A percentile compares a stretch with the other conserved stretches of the same genome.
These are phyloP conservation scores for Rhizoclosmatium hyalinum DNA, from an alignment of 371 early-diverging fungal species.

Conservation along the genomic window DNA sequence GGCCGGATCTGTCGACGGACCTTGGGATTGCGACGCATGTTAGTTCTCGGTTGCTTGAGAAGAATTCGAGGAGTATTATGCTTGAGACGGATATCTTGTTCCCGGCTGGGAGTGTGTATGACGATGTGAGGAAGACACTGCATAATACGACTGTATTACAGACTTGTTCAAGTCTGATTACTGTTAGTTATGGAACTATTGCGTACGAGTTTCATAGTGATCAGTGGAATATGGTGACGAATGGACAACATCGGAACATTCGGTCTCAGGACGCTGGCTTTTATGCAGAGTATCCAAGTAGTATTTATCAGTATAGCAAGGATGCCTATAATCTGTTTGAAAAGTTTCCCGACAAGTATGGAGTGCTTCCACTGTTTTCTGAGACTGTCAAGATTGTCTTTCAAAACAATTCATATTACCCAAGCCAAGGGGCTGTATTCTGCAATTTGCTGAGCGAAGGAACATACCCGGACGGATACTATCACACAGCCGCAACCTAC, in stretches of 20 bases:
- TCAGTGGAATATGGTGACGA: slow-evolving; percentile 31
- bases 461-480: slow-evolving; percentile 22
- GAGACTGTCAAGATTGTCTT: slow-evolving; percentile 1
- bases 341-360: slow-evolving; percentile 2
- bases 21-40: slow-evolving; percentile 5
- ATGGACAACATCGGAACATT: slow-evolving; percentile 5
- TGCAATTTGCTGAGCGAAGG: slow-evolving; percentile 17
- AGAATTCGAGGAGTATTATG: slow-evolving; percentile 4
- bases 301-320: slow-evolving; percentile 2
- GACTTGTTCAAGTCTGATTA: slow-evolving; percentile 7
- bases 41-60: neutral
- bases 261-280: neutral
- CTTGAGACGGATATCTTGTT: slow-evolving; percentile 8
- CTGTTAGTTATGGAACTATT: neutral
- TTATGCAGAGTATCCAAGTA: neutral
- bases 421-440: slow-evolving; percentile 21
- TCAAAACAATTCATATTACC: slow-evolving; percentile 3
- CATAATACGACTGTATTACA: slow-evolving; percentile 10
- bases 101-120: slow-evolving; percentile 9
- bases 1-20: neutral
- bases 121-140: neutral
- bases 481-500: neutral
- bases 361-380: slow-evolving; percentile 6
- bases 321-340: slow-evolving; percentile 8
- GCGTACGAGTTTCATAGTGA: slow-evolving; percentile 12